Base-by-base conservation (phyloP, 257 asterid genomes). In the Haberlea rhodopensis region DNA sequence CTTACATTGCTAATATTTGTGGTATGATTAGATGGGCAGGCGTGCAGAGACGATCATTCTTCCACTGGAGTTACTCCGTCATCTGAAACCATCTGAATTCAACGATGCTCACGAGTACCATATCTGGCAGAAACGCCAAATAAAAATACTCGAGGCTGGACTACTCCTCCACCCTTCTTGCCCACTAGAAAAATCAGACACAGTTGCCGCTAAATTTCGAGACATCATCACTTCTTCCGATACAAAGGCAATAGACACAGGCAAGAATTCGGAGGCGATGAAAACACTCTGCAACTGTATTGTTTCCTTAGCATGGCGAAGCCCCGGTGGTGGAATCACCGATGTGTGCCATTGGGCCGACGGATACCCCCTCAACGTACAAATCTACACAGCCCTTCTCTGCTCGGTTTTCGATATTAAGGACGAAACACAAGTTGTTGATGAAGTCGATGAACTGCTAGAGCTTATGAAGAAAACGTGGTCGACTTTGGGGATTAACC, bases 261-360 rank as follows among this genome's bases (percentile, higher is more conserved):
- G 87, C 1, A 87, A 81, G 62, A 83, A 79, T 59, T 84, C 91
- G 0, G 75, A 75, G 27, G 65, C 78, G 26, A 80, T 84, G 89
- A 66, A 76, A 51, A 70, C 82, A 0, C 84, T 87, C 0, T 74
- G 85, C 64, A 84, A 76, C 25, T 76, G 80, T 45, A 70, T 87
- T 4, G 72, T 73, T 11, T 70, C 89, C 26, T 70, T 87, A 6
- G 87, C 91, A 0, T 80, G 81, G 82, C 73, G 95, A 24, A 77
- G 79, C 72, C 73, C 76, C 5, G 80, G 75, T 24, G 86, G 75
- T 19, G 78, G 75, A 7, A 78, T 54, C 27, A 70, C 84, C 2
- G 95, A 87, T 2, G 71, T 78, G 0, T 85, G 87, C 68, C 95
- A 80, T 53, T 87, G 95, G 95, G 91, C 89, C 2, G 91, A 87